A percentile compares a stretch with the other conserved stretches of the same genome.
Conservation (phyloP, 306 rosid species). For the Pyrus betulifolia region DNA sequence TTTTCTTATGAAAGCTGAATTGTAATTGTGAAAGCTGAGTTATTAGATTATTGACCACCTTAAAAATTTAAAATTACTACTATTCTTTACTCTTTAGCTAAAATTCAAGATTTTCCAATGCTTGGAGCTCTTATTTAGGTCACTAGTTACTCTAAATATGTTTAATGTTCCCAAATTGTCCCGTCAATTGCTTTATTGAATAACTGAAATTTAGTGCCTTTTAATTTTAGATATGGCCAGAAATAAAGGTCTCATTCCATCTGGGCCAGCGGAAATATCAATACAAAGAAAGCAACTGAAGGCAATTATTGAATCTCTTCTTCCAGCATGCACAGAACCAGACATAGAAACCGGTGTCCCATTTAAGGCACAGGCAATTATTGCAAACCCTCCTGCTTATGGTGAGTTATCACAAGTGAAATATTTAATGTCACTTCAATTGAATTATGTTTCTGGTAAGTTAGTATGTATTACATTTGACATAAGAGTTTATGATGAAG, state of each 20-base stretch:
- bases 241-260: conserved; percentile 92
- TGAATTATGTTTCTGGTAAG: conserved; percentile 4
- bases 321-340: conserved; percentile 93
- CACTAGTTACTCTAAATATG: not conserved
- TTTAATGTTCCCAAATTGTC: not conserved
- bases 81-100: not conserved
- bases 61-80: not conserved
- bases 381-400: conserved; percentile 94
- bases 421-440: conserved; percentile 22
- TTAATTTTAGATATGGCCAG: conserved; percentile 73
- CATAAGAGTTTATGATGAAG: not conserved
- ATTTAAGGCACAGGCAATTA: conserved; percentile 88
- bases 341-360: conserved; percentile 73
- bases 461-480: not conserved
- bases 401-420: conserved; percentile 48
- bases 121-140: not conserved
- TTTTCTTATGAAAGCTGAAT: not conserved
- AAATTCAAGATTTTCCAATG: not conserved
- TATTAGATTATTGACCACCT: not conserved
- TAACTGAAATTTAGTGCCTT: conserved; percentile 19
- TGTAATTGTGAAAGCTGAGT: not conserved
- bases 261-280: conserved; percentile 79
- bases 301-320: conserved; percentile 81
- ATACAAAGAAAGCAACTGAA: conserved; percentile 71
- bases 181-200: conserved; percentile 3